These are phyloP conservation scores for Hypoxylon sp. DNA, from an alignment of 2,329 filamentous ascomycete genomes.

Conservation along the genomic window DNA sequence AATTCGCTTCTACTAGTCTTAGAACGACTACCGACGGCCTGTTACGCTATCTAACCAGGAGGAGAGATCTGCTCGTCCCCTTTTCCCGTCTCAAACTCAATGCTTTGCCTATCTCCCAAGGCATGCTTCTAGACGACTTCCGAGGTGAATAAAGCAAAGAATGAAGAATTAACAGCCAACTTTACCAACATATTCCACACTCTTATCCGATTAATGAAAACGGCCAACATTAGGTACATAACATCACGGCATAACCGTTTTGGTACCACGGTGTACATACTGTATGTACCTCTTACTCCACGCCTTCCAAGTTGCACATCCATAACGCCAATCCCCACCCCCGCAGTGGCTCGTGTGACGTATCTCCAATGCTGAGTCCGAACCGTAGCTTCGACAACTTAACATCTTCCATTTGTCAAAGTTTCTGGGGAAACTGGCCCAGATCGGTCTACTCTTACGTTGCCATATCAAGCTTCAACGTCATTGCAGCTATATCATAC, in stretches of 20 bases:
- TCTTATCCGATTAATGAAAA: not conserved
- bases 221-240: not conserved
- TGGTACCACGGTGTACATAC: slow-evolving; percentile 19
- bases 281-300: not conserved
- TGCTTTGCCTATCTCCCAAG: slow-evolving; percentile 6
- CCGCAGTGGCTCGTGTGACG: slow-evolving; percentile 39
- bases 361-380: slow-evolving; percentile 26
- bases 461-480: slow-evolving; percentile 23
- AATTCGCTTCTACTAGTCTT: slow-evolving; percentile 20
- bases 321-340: slow-evolving; percentile 41
- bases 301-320: too few species aligned
- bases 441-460: slow-evolving; percentile 24
- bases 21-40: slow-evolving; percentile 23
- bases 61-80: slow-evolving; percentile 13
- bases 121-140: not conserved
- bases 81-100: slow-evolving; percentile 20
- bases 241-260: slow-evolving; percentile 17
- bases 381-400: slow-evolving; percentile 21
- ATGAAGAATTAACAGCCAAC: not conserved
- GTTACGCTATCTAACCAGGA: slow-evolving; percentile 30
- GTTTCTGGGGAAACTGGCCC: slow-evolving; percentile 1
- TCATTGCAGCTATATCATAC: slow-evolving; percentile 19
- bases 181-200: not conserved
- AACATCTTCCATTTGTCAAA: slow-evolving; percentile 23
- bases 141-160: not conserved